Evolutionary conservation across 1,284 basidiomycete species (phyloP).

Genomic region (Boletus mariae): DNA sequence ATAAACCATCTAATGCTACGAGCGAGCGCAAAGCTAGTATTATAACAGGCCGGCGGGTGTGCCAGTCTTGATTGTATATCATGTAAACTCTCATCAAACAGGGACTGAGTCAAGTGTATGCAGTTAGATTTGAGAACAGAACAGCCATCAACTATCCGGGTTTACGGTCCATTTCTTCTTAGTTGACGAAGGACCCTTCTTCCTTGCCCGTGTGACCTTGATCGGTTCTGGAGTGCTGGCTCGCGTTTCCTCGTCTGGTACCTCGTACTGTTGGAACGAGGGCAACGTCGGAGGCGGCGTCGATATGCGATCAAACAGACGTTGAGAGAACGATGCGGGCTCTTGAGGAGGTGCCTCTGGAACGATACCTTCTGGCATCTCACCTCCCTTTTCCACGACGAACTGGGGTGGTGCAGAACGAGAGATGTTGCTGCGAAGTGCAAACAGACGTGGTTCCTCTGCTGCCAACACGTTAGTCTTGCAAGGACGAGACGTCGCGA

Average conservation of each 20-base stretch:
- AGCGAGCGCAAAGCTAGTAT: slow-evolving; percentile 13
- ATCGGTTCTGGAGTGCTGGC: slow-evolving; percentile 65
- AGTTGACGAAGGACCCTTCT: slow-evolving; percentile 56
- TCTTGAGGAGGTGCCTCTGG: slow-evolving; percentile 20
- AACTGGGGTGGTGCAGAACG: slow-evolving; percentile 38
- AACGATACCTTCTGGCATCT: slow-evolving; percentile 73
- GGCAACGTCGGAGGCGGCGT: slow-evolving; percentile 38
- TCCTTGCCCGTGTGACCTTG: slow-evolving; percentile 68
- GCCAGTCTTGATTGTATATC: slow-evolving; percentile 22
- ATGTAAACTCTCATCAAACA: slow-evolving; percentile 13
- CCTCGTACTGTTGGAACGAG: slow-evolving; percentile 61
- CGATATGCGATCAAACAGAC: slow-evolving; percentile 35
- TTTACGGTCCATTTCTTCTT: slow-evolving; percentile 59
- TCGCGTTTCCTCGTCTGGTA: slow-evolving; percentile 47
- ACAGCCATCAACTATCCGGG: slow-evolving; percentile 17
- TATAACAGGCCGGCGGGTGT: slow-evolving; percentile 14
- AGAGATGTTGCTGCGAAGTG: slow-evolving; percentile 36
- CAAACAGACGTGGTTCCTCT: slow-evolving; percentile 38
- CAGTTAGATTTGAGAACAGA: neutral
- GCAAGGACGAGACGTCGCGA: neutral
- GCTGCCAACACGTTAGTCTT: slow-evolving; percentile 5
- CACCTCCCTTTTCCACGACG: slow-evolving; percentile 74
- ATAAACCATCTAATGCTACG: slow-evolving; percentile 8
- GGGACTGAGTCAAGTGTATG: neutral
- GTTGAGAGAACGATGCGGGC: slow-evolving; percentile 25